Percentiles rank a stretch among this genome's conserved stretches.
Conservation (phyloP, 495 filamentous ascomycete species). For the Trichoderma reesei region DNA sequence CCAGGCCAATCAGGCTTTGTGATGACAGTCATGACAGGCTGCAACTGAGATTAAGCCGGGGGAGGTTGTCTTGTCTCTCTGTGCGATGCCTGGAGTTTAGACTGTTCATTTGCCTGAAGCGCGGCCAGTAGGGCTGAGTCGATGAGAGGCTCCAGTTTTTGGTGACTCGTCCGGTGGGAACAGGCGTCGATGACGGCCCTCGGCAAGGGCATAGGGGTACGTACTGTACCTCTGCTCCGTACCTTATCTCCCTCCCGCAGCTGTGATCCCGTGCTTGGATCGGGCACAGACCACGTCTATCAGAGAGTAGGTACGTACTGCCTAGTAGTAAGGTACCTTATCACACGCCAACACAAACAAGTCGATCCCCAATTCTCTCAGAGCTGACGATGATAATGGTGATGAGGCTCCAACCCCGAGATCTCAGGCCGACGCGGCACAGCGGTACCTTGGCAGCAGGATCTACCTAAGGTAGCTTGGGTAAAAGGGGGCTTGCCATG, state of each 20-base stretch:
- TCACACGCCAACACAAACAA: too few relatives aligned
- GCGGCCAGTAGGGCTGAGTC: constrained; percentile 4
- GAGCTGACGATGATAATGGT: too few relatives aligned
- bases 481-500: neutral
- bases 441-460: too few relatives aligned
- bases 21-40: too few relatives aligned
- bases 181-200: neutral
- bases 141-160: neutral
- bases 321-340: too few relatives aligned
- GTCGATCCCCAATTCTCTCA: too few relatives aligned
- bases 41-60: too few relatives aligned
- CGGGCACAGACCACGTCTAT: neutral
- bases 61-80: too few relatives aligned
- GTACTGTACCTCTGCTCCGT: neutral
- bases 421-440: neutral
- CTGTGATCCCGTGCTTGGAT: neutral
- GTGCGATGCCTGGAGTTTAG: too few relatives aligned
- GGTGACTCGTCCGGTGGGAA: neutral
- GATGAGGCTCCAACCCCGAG: neutral
- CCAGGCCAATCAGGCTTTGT: neutral
- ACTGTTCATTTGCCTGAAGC: too few relatives aligned
- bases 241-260: too few relatives aligned
- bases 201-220: neutral
- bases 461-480: too few relatives aligned
- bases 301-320: neutral